Base-by-base conservation (phyloP, 2,329 filamentous ascomycete genomes). In the Botrytis medusae region DNA sequence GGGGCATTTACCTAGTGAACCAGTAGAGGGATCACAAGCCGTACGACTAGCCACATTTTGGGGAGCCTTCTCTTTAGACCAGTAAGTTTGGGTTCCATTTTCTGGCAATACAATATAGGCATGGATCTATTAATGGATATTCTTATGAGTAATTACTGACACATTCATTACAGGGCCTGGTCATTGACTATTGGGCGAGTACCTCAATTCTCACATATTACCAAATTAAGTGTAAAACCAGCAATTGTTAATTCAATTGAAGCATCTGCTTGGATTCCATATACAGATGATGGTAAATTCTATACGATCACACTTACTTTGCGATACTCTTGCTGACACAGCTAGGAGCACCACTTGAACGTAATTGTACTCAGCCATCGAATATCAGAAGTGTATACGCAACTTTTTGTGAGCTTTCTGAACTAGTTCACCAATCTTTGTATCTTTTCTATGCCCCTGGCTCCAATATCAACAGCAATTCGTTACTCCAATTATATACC, bases 391-490 rank as follows among this genome's bases (percentile, higher is more conserved):
- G 89, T 1, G 88, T 91, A 9, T 91, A 89, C 79, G 90, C 88
- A 80, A 88, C 90, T 76, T 91, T 93, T 77, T 92, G 90, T 78
- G 89, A 91, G 78, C 85, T 94, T 69, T 93, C 90, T 75, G 91
- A 93, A 81, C 87, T 94, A 1, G 89, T 93, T 1, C 92, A 93
- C 79, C 87, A 92, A 84, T 81, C 74, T n/a, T 54, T 78, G 34
- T 80, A 79, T 79, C 87, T 92, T 57, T 86, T 93, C n/a, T 92
- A 93, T 79, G 90, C 91, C 6, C 92, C 92, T 0, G 89, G 88
- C 22, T 86, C 87, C 72, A 88, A 88, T 8, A 84, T 93, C 62
- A 92, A 89, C 0, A 90, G 89, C 76, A 86, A 87, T 57, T 87
- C 88, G 57, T 83, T 94, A 2, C 83, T 93, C 14, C 86, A 84